Percentiles rank a stretch among this genome's conserved stretches.
Conservation (phyloP, 2,329 filamentous ascomycete species). For the Mycocentrospora acerina region DNA sequence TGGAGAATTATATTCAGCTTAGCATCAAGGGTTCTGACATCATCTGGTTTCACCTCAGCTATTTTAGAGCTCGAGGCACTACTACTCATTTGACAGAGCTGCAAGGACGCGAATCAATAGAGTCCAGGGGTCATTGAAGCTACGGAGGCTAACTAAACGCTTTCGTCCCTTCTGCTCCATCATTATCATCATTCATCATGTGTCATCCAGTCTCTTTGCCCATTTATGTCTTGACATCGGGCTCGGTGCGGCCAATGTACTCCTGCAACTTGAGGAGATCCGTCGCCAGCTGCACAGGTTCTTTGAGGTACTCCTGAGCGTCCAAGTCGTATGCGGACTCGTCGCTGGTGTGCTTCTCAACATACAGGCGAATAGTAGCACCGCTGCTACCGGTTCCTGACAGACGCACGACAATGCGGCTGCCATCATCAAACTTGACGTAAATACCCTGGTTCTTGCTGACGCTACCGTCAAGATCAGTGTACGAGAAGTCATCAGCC, state of each 20-base stretch:
- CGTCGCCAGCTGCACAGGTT: conserved; percentile 82
- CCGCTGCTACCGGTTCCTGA: conserved; percentile 94
- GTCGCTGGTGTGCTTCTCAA: conserved; percentile 92
- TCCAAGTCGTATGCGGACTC: conserved; percentile 74
- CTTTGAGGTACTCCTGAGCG: conserved; percentile 91
- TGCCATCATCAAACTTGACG: conserved; percentile 90
- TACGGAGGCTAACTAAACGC: background rate
- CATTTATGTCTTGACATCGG: conserved; percentile 88
- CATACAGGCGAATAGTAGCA: conserved; percentile 93
- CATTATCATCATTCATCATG: conserved; percentile 5
- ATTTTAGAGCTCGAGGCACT: too few species aligned
- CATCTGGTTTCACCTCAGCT: too few species aligned
- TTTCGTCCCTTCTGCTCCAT: conserved; percentile 1
- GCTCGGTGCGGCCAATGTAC: conserved; percentile 87
- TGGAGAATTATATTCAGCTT: too few species aligned
- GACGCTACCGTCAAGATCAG: conserved; percentile 95
- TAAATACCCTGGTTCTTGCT: conserved; percentile 95
- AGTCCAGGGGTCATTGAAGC: background rate
- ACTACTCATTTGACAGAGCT: too few species aligned
- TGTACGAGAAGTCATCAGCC: conserved; percentile 97
- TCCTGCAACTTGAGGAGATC: conserved; percentile 90
- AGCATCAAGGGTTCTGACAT: too few species aligned
- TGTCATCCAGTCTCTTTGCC: conserved; percentile 3
- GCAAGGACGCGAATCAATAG: too few species aligned
- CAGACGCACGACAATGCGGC: conserved; percentile 89